These are phyloP conservation scores for Aureobasidium namibiae DNA, from an alignment of 2,329 filamentous ascomycete genomes.

Conservation along the genomic window DNA sequence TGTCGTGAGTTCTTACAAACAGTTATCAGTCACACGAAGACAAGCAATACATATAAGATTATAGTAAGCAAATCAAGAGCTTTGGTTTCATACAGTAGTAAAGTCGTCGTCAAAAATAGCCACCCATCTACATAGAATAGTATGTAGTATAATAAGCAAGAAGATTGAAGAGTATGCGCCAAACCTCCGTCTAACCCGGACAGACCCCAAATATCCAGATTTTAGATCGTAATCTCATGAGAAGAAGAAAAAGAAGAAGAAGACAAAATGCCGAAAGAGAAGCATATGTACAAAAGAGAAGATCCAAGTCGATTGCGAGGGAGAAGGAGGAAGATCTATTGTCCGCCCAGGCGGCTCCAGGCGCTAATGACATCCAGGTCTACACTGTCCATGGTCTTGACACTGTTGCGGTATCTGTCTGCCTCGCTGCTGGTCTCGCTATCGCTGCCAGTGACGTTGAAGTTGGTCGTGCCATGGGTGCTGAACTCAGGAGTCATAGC, in stretches of 20 bases:
- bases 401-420: conserved; percentile 1
- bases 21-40: too few relatives aligned
- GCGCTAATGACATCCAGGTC: conserved; percentile 14
- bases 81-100: neutral
- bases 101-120: neutral
- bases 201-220: neutral
- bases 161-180: neutral
- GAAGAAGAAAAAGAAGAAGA: neutral
- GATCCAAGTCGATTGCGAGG: neutral
- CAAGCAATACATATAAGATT: too few relatives aligned
- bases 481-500: conserved; percentile 10
- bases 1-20: too few relatives aligned
- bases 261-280: neutral
- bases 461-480: neutral
- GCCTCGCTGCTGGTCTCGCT: neutral
- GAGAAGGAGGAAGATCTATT: neutral
- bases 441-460: neutral
- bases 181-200: neutral
- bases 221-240: conserved; percentile 4
- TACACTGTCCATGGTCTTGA: conserved; percentile 12
- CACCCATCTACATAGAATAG: neutral
- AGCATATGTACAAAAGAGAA: conserved; percentile 4
- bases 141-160: neutral
- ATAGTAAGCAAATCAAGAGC: too few relatives aligned
- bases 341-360: conserved; percentile 14